phyloP scores from a whole-genome alignment of 805 yeast genomes.

The Candida schatavii region DNA sequence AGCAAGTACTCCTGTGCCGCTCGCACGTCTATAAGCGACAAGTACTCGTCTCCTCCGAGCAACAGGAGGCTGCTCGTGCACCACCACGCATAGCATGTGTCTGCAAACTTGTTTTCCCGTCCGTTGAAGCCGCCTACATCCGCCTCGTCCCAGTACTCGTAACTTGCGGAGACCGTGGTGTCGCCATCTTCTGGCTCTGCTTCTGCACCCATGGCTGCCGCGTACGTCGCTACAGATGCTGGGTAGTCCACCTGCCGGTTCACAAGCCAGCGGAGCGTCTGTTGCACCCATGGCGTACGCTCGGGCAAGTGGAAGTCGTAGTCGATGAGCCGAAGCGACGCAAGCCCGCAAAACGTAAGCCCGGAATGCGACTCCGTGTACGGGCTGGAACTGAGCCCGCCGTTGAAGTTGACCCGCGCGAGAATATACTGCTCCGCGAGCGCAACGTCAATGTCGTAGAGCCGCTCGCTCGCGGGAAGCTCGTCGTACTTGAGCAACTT shows the following conservation, averaged over 20 bases:
- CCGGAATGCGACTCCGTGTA: conserved; percentile 81
- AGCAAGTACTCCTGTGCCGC: conserved; percentile 45
- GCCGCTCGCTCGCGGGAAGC: conserved; percentile 16
- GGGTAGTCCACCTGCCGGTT: conserved; percentile 57
- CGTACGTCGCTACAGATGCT: conserved; percentile 6
- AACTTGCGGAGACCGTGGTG: conserved; percentile 25
- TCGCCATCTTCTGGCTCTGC: conserved; percentile 5
- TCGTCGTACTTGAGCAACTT: conserved; percentile 45
- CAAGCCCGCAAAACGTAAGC: conserved; percentile 78
- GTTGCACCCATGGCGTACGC: conserved; percentile 13
- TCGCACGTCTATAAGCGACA: conserved; percentile 32
- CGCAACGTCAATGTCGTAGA: conserved; percentile 41
- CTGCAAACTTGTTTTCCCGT: conserved; percentile 77
- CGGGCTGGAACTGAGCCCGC: conserved; percentile 63
- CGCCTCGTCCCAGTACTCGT: conserved; percentile 37
- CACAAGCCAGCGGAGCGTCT: conserved; percentile 57
- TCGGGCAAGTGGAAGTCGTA: conserved; percentile 16
- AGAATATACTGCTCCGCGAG: conserved; percentile 35
- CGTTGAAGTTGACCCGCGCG: conserved; percentile 43
- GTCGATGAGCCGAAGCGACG: conserved; percentile 46
- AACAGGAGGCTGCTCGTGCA: conserved; percentile 55
- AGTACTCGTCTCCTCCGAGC: conserved; percentile 24
- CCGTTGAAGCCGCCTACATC: conserved; percentile 86
- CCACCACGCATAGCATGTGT: conserved; percentile 91
- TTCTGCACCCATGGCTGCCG: no score